Evolutionary conservation across 192 early-diverging fungal species (phyloP).

Genomic region (Chytriomyces sp.): DNA sequence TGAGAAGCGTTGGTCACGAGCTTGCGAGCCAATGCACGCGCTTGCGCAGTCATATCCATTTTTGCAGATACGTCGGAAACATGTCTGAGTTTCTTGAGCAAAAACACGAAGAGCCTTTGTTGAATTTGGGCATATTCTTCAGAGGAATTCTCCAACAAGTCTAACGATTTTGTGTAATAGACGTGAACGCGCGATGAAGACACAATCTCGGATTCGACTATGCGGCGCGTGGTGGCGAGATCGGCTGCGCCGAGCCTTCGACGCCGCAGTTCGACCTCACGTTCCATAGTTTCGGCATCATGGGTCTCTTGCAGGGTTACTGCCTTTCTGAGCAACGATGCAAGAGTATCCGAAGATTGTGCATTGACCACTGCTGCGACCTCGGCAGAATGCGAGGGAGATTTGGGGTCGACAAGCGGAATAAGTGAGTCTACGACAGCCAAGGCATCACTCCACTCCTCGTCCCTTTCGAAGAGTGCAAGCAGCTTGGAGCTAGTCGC

Average conservation of each 20-base stretch:
- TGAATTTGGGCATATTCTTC: background rate
- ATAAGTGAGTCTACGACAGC: background rate
- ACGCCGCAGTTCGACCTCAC: conserved; percentile 66
- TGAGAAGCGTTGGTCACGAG: background rate
- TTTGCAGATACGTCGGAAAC: background rate
- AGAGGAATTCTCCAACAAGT: background rate
- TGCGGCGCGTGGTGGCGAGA: conserved; percentile 52
- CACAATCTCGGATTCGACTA: conserved; percentile 69
- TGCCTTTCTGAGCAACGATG: no score
- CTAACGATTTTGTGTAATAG: background rate
- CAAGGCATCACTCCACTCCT: background rate
- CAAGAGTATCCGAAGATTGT: no score
- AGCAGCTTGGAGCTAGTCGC: background rate
- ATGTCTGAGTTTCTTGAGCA: conserved; percentile 21
- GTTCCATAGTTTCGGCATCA: conserved; percentile 54
- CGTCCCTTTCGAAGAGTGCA: conserved; percentile 1
- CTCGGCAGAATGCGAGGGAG: background rate
- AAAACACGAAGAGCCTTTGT: conserved; percentile 1
- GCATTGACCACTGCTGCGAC: background rate
- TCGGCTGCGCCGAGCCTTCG: conserved; percentile 71
- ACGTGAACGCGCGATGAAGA: conserved; percentile 15
- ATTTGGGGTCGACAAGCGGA: background rate
- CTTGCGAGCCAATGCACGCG: background rate
- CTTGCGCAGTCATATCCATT: background rate
- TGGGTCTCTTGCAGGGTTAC: conserved; percentile 37